Percentiles rank a stretch among this genome's conserved stretches.
Conservation (phyloP, 1,284 basidiomycete species). For the Cryptococcus sp. region DNA sequence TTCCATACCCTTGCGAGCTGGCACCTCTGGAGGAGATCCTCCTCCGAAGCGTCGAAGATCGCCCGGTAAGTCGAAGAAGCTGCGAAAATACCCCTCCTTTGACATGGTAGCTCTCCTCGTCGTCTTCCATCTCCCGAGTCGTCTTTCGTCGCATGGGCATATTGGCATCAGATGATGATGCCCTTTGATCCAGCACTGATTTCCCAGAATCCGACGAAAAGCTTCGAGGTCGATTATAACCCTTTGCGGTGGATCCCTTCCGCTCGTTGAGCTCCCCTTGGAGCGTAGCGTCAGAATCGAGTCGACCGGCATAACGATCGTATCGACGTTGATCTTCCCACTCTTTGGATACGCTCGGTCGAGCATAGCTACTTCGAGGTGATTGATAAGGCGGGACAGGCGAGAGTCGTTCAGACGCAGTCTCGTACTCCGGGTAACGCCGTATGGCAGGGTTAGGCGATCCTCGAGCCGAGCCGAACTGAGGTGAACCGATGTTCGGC, state of each 20-base stretch:
- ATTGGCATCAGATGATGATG: no score
- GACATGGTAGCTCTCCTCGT: slow-evolving; percentile 14
- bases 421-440: slow-evolving; percentile 6
- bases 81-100: slow-evolving; percentile 32
- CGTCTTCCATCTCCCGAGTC: slow-evolving; percentile 26
- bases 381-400: slow-evolving; percentile 10
- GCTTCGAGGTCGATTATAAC: slow-evolving; percentile 10
- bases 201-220: slow-evolving; percentile 11
- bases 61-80: slow-evolving; percentile 22
- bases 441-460: slow-evolving; percentile 3
- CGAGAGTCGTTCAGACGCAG: not conserved
- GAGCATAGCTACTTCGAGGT: not conserved
- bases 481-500: not conserved
- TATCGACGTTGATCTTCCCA: not conserved
- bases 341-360: not conserved
- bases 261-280: slow-evolving; percentile 3
- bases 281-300: slow-evolving; percentile 12
- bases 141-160: slow-evolving; percentile 19
- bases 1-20: not conserved
- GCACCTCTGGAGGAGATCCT: slow-evolving; percentile 11
- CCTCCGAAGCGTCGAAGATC: slow-evolving; percentile 17
- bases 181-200: not conserved
- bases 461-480: not conserved
- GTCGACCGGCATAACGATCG: slow-evolving; percentile 1
- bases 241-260: not conserved